Evolutionary conservation across 2,329 filamentous ascomycete species (phyloP), one percentile per base, ranked within the genome.

Genomic region (Trichoderma sp.): DNA sequence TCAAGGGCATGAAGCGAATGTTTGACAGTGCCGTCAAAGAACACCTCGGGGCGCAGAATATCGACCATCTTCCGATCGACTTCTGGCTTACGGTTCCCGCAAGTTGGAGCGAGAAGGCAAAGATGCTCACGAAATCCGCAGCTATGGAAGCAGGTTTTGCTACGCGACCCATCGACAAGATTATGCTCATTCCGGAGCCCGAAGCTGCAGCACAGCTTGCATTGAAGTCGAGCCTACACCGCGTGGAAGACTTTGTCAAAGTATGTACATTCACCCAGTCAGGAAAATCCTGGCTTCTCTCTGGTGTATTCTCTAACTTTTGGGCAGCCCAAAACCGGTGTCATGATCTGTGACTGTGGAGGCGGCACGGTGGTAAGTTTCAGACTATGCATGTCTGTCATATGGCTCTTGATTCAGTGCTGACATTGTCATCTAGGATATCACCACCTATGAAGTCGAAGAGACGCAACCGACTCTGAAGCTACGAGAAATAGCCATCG

Each of bases 1-100:
- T 67, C 5, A 56, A n/a, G 26, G 67, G 67, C 52, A 56, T 68
- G 39, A 43, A 64, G 10, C 15, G 26, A 1, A 68, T 68, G 67
- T 68, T 63, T 28, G 26, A 63, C 10, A n/a, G 28, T 17, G 65
- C 57, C 7, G 59, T 56, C 3, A 56, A 12, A 6, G 52, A 56
- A 26, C 52, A 56, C 0, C 52, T 56, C 1, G 52, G 52, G 3
- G 15, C 34, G 4, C 52, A 56, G 3, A 56, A 28, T 14, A 43
- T 56, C 3, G 52, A 56, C 24, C 5, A 43, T 14, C 52, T 56
- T 1, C 52, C 52, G 10, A 56, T 56, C n/a, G 52, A 56, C 3
- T 56, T 43, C 26, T 56, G 52, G 52, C 52, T 56, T 6, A 56
- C 52, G 0, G 52, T 56, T 24, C 52, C 52, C 6, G 52, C 52